Evolutionary conservation across 306 rosid species (phyloP), one percentile per base, ranked within the genome.

Genomic region (Malus orientalis): DNA sequence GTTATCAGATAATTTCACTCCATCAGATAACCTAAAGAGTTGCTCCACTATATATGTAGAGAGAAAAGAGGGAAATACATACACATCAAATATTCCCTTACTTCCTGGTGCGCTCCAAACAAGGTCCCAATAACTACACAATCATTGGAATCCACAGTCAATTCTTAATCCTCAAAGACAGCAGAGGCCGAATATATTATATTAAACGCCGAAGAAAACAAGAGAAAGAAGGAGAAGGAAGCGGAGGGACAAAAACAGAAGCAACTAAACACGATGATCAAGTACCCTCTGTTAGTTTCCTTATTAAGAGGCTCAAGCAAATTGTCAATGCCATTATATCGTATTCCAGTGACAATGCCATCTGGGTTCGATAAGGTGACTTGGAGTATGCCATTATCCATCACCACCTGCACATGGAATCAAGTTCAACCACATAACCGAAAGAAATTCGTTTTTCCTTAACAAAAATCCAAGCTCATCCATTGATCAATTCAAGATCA

Each of bases 41-140:
- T 61, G 58, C 64, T 10, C 58, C 22, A 66, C 22, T 36, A 8
- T 61, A 70, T 47, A 19, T 32, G 12, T 8, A 33, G 49, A 69
- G 70, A 79, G 75, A 53, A 73, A 80, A 71, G 67, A 65, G n/a
- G 75, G 16, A 79, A 76, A 30, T 61, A 33, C 97, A 74, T 92
- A 90, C 99, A 95, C 97, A 82, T 95, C 97, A 84, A 95, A 92
- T 60, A 74, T 78, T 83, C 99, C 99, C 74, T 87, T 88, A 89
- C 72, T 78, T 79, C 99, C 96, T 3, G 97, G 96, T 45, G 96
- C 84, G 82, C 89, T 89, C 99, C 99, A 92, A 55, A 95, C 91
- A 80, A 95, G 88, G 82, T 95, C 99, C 99, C 99, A 95, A 76
- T 92, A 95, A 96, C 99, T 95, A 69, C 74, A 87, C 45, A 85